phyloP scores from a whole-genome alignment of 805 yeast genomes.

The Candida chauliodis region DNA sequence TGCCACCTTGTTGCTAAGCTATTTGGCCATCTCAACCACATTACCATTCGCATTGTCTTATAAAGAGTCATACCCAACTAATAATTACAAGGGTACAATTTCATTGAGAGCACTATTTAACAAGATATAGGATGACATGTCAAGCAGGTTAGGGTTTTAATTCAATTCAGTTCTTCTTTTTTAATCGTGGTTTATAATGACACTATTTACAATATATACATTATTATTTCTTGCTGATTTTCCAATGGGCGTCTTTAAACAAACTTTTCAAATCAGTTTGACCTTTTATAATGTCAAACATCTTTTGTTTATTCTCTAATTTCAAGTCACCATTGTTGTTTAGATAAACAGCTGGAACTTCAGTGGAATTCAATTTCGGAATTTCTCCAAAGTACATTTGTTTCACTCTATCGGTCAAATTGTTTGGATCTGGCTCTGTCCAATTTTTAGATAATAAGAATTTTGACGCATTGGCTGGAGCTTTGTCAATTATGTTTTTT shows the following conservation, averaged over 20 bases:
- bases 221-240: slow-evolving; percentile 1
- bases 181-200: too few relatives aligned
- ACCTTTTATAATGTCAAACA: slow-evolving; percentile 31
- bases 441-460: slow-evolving; percentile 32
- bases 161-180: background rate
- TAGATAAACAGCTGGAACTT: background rate
- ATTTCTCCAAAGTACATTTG: slow-evolving; percentile 32
- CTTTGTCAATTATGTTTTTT: slow-evolving; percentile 24
- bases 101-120: slow-evolving; percentile 34
- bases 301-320: slow-evolving; percentile 27
- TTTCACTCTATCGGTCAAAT: slow-evolving; percentile 22
- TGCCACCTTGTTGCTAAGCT: slow-evolving; percentile 27
- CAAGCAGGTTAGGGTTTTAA: too few relatives aligned
- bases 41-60: slow-evolving; percentile 39
- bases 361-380: slow-evolving; percentile 8
- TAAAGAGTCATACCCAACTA: slow-evolving; percentile 20
- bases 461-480: slow-evolving; percentile 18
- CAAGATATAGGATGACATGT: slow-evolving; percentile 27
- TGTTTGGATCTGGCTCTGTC: slow-evolving; percentile 19
- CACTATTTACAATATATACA: slow-evolving; percentile 6
- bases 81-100: slow-evolving; percentile 27
- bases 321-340: slow-evolving; percentile 6
- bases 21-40: slow-evolving; percentile 37
- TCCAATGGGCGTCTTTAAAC: slow-evolving; percentile 17
- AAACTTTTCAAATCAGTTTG: slow-evolving; percentile 13